Evolutionary conservation across 345 rosid species (phyloP).

Genomic region (Psidium friedrichsthalianum): DNA sequence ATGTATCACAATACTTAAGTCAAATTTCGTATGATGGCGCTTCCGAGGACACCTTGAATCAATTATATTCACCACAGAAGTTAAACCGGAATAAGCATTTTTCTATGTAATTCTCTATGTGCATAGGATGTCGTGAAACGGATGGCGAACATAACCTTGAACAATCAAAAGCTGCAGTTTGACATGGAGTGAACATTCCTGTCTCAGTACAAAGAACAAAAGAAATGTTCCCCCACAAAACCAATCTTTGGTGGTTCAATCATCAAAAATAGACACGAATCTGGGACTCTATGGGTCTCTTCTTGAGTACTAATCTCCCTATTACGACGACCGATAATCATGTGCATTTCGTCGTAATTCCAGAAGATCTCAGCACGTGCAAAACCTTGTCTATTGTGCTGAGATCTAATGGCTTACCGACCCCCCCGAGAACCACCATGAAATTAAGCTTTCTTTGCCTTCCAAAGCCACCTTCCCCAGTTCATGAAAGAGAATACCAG

Average conservation of each 20-base stretch:
- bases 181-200: neutral
- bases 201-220: neutral
- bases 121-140: neutral
- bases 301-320: neutral
- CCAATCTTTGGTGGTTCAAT: constrained; percentile 8
- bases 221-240: neutral
- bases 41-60: neutral
- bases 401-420: neutral
- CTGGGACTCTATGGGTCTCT: neutral
- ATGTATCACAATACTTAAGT: neutral
- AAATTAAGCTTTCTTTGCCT: neutral
- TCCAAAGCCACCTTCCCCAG: neutral
- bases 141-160: neutral
- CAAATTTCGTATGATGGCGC: neutral
- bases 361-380: neutral
- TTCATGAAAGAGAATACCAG: neutral
- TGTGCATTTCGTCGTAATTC: neutral
- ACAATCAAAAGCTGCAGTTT: neutral
- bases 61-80: neutral
- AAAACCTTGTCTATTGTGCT: neutral
- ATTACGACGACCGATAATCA: neutral
- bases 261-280: neutral
- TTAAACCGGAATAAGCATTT: neutral
- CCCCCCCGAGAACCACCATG: neutral
- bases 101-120: neutral